Conservation (phyloP, 768 basidiomycete species). For the Termitomyces sp. region DNA sequence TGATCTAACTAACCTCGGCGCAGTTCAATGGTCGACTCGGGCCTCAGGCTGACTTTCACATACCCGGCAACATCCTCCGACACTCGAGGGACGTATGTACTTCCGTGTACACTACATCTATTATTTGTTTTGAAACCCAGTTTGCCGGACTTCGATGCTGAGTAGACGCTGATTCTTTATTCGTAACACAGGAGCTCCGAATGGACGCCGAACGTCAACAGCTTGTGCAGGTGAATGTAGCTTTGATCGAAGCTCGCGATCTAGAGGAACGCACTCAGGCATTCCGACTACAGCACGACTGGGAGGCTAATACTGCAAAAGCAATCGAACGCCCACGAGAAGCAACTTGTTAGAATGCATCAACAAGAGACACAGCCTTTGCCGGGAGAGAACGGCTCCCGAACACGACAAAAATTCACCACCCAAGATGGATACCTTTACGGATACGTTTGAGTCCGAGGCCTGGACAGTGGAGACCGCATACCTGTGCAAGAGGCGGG, state of each 20-base stretch:
- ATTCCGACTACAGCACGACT: conserved; percentile 18
- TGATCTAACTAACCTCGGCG: background rate
- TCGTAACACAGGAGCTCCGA: conserved; percentile 50
- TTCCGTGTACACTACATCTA: background rate
- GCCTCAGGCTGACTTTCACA: conserved; percentile 77
- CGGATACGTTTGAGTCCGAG: conserved; percentile 13
- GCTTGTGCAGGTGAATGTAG: conserved; percentile 50
- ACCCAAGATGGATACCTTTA: conserved; percentile 1
- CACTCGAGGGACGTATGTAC: conserved; percentile 42
- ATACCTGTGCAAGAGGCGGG: conserved; percentile 6
- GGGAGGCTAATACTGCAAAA: background rate
- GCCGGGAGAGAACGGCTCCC: background rate
- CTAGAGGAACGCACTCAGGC: conserved; percentile 39
- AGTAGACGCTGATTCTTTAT: conserved; percentile 3
- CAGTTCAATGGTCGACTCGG: conserved; percentile 77
- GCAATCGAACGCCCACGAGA: conserved; percentile 5
- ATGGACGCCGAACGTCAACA: conserved; percentile 49
- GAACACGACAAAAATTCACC: background rate
- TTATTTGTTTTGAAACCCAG: background rate
- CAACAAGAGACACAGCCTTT: background rate
- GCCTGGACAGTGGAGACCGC: conserved; percentile 17
- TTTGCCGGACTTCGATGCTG: too few relatives aligned
- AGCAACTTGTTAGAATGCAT: background rate
- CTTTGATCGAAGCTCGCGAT: conserved; percentile 54
- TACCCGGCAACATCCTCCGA: conserved; percentile 58